These are phyloP conservation scores for Pseudopithomyces chartarum DNA, from an alignment of 2,329 filamentous ascomycete species.

Conservation along the genomic window DNA sequence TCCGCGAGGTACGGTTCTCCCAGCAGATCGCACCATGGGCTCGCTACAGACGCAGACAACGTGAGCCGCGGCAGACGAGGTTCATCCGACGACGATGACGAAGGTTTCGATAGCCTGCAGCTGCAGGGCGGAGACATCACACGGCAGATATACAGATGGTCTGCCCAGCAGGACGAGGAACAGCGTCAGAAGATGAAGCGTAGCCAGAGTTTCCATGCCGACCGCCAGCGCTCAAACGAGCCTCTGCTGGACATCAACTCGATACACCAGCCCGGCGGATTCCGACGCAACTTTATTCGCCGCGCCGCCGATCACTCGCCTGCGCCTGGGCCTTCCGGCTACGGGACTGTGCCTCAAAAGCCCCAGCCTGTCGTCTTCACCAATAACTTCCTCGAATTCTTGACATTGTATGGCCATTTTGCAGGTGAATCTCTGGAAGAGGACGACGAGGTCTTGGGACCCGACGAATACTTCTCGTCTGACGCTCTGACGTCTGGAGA, in stretches of 20 bases:
- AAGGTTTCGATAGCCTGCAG: constrained; percentile 91
- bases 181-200: constrained; percentile 67
- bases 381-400: constrained; percentile 91
- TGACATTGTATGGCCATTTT: constrained; percentile 95
- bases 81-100: constrained; percentile 47
- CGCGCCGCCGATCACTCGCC: constrained; percentile 68
- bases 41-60: constrained; percentile 31
- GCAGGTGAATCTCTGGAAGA: constrained; percentile 96
- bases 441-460: constrained; percentile 85
- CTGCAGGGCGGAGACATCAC: constrained; percentile 95
- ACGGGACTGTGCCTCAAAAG: constrained; percentile 37
- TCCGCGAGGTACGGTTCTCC: constrained; percentile 43
- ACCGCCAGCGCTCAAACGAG: constrained; percentile 77
- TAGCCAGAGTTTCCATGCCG: constrained; percentile 85
- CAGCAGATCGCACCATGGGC: constrained; percentile 36
- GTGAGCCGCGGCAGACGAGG: constrained; percentile 50
- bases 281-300: constrained; percentile 86
- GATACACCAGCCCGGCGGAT: constrained; percentile 93
- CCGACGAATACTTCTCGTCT: constrained; percentile 90
- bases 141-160: constrained; percentile 94
- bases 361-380: constrained; percentile 62
- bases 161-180: constrained; percentile 80
- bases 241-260: constrained; percentile 83
- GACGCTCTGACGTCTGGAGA: constrained; percentile 66
- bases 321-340: constrained; percentile 50